Conservation (phyloP, 495 filamentous ascomycete species). For the Xylaria palmicola region DNA sequence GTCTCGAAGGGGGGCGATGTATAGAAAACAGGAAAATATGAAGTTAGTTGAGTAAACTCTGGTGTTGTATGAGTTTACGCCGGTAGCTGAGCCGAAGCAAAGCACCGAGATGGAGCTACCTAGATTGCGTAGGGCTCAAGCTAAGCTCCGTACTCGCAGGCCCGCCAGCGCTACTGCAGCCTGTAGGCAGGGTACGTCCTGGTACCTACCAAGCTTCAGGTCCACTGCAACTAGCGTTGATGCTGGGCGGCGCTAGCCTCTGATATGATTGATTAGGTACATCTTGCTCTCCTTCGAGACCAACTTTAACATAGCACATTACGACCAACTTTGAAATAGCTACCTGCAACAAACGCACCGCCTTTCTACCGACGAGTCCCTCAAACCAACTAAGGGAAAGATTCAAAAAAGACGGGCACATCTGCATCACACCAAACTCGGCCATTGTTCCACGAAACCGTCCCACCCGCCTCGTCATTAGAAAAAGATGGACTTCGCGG, state of each 20-base stretch:
- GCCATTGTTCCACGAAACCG: background rate
- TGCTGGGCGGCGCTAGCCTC: background rate
- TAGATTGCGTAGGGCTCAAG: too few relatives aligned
- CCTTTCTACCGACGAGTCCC: background rate
- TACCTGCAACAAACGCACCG: background rate
- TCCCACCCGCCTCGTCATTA: background rate
- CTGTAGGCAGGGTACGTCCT: background rate
- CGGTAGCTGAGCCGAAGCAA: too few relatives aligned
- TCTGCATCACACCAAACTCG: background rate
- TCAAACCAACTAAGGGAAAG: background rate
- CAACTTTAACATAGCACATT: too few relatives aligned
- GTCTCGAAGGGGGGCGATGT: too few relatives aligned
- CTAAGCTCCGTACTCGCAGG: background rate
- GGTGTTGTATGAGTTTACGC: too few relatives aligned
- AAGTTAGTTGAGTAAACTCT: too few relatives aligned
- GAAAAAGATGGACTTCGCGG: constrained; percentile 82
- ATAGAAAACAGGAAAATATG: too few relatives aligned
- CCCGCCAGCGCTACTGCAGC: background rate
- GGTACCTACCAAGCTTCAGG: background rate
- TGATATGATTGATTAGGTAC: too few relatives aligned
- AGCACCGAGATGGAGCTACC: too few relatives aligned
- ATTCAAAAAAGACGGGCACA: background rate
- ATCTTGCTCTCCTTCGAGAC: too few relatives aligned
- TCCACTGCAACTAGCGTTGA: background rate
- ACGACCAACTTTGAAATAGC: background rate